These are phyloP conservation scores for Prototheca cutis DNA, from an alignment of 163 green algal genomes.

Conservation along the genomic window DNA sequence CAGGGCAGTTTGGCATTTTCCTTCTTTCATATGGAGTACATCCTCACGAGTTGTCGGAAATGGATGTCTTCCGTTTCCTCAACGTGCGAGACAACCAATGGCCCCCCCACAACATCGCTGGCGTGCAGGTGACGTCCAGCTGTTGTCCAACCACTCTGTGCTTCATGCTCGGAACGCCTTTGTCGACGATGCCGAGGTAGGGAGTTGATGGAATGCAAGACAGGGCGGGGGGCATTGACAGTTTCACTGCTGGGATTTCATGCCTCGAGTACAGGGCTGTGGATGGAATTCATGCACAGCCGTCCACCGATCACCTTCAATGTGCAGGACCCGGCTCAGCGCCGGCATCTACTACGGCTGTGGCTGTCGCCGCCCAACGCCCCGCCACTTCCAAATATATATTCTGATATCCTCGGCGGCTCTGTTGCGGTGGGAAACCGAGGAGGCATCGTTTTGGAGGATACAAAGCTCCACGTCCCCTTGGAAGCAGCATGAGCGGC, in stretches of 20 bases:
- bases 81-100: too few relatives aligned
- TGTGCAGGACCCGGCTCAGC: conserved; percentile 28
- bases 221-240: neutral
- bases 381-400: conserved; percentile 45
- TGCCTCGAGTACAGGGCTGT: too few relatives aligned
- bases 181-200: conserved; percentile 19
- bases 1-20: neutral
- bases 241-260: too few relatives aligned
- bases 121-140: conserved; percentile 75
- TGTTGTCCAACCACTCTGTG: conserved; percentile 71
- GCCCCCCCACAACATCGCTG: too few relatives aligned
- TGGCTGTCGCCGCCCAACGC: conserved; percentile 58
- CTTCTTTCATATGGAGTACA: neutral
- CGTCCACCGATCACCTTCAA: too few relatives aligned
- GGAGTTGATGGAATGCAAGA: conserved; percentile 1
- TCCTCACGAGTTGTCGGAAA: too few relatives aligned
- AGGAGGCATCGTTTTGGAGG: conserved; percentile 49
- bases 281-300: too few relatives aligned
- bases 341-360: conserved; percentile 69
- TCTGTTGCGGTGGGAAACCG: conserved; percentile 36
- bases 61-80: too few relatives aligned
- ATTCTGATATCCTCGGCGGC: conserved; percentile 49
- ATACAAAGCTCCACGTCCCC: conserved; percentile 27
- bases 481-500: conserved; percentile 34
- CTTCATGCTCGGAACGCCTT: conserved; percentile 62